phyloP scores from a whole-genome alignment of 805 yeast species.

The Pichia nakasei region DNA sequence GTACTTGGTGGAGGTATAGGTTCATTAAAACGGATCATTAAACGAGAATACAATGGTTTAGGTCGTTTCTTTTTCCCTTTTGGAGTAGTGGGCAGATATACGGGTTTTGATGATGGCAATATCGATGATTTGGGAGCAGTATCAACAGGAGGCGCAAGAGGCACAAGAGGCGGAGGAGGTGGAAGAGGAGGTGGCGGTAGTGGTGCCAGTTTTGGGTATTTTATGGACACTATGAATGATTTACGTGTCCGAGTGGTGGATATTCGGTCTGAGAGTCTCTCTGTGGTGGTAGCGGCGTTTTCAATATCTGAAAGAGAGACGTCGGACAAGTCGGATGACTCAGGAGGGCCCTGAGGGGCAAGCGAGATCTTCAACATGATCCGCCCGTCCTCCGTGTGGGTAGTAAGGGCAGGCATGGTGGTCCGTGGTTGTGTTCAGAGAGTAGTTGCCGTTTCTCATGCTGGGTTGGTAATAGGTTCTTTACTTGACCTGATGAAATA shows the following conservation, averaged over 20 bases:
- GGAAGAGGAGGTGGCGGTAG: too few species aligned
- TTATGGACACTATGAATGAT: background rate
- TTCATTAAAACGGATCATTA: background rate
- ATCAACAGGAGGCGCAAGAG: too few species aligned
- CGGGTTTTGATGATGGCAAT: background rate
- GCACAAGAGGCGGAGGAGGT: too few species aligned
- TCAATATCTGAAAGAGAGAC: background rate
- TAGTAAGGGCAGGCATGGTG: background rate
- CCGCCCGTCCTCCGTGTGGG: background rate
- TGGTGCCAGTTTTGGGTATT: background rate
- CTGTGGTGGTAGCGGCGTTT: background rate
- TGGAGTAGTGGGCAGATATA: background rate
- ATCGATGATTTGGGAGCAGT: too few species aligned
- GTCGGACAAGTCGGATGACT: background rate
- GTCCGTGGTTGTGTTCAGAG: too few species aligned
- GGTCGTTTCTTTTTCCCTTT: background rate
- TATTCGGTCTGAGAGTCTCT: background rate
- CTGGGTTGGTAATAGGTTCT: too few species aligned
- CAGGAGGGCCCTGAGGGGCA: too few species aligned
- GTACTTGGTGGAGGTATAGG: background rate
- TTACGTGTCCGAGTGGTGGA: background rate
- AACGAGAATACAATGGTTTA: background rate
- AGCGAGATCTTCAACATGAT: background rate
- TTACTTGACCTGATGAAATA: too few species aligned
- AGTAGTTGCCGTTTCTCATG: too few species aligned